phyloP scores from a whole-genome alignment of 2,329 filamentous ascomycete genomes.

The Cryphonectria japonica region DNA sequence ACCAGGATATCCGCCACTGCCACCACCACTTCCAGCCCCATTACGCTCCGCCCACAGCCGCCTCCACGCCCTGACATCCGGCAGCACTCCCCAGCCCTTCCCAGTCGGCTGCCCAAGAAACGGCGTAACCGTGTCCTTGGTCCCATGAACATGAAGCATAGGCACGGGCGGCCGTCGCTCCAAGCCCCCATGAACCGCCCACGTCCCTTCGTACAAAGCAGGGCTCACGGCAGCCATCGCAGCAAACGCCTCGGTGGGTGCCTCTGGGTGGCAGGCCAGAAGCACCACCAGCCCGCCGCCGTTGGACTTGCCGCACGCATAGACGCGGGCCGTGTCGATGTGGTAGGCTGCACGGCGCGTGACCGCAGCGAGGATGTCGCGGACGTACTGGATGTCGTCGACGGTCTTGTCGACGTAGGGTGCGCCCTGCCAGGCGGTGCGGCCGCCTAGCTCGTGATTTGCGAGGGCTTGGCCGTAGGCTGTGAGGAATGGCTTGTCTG shows the following conservation, averaged over 20 bases:
- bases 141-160: conserved; percentile 31
- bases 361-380: conserved; percentile 33
- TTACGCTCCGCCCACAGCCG: conserved; percentile 32
- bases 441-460: conserved; percentile 34
- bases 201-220: conserved; percentile 31
- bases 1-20: conserved; percentile 25
- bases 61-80: conserved; percentile 31
- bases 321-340: conserved; percentile 31
- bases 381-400: conserved; percentile 35
- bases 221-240: conserved; percentile 32
- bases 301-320: conserved; percentile 33
- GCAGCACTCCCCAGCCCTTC: conserved; percentile 29
- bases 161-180: conserved; percentile 25
- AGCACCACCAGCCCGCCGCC: conserved; percentile 32
- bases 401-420: conserved; percentile 34
- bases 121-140: conserved; percentile 30
- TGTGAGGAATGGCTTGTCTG: conserved; percentile 34
- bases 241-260: conserved; percentile 26
- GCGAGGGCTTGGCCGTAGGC: conserved; percentile 35
- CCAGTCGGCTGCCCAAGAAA: conserved; percentile 29
- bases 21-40: conserved; percentile 20
- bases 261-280: conserved; percentile 31
- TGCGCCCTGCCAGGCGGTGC: conserved; percentile 35
- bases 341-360: conserved; percentile 31
- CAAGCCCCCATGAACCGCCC: conserved; percentile 28